Evolutionary conservation across 306 rosid species (phyloP), one percentile per base, ranked within the genome.

Genomic region (Castanea mollissima): DNA sequence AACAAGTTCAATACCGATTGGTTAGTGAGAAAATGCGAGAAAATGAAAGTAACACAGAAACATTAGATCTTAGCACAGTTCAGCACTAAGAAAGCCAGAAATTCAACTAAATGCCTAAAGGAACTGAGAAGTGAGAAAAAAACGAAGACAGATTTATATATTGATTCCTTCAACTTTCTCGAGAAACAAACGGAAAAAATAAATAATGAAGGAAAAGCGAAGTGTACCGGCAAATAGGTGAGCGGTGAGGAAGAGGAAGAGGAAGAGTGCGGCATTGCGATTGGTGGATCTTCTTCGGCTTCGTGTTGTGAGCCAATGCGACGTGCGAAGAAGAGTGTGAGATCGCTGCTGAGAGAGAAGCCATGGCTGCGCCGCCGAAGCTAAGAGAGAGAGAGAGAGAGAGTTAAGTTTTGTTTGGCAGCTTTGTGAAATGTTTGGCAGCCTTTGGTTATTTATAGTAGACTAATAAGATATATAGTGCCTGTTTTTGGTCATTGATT

Each of bases 231-330:
- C 81, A 79, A 12, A 76, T 55, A 54, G 75, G 82, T 27, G 78
- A 69, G 11, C 67, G 79, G 65, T 38, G 86, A 6, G 78, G 72
- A 41, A 49, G 49, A 25, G 52, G 72, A 54, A 79, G 60, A 13
- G 52, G 72, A 54, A 79, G 60, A 13, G 83, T 52, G 73, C 74
- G 80, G 86, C 86, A 85, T 76, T 83, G 91, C 51, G 87, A 82
- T 4, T 60, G 73, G 73, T 51, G 55, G 82, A 68, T 64, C 62
- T 60, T 72, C 68, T 8, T 62, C 2, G 79, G 58, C 60, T 62
- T 63, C 55, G 63, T 70, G 56, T 46, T 62, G 16, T 32, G 52
- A 23, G 69, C 65, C 1, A 51, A 59, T 34, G 78, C 34, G 76
- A 12, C 8, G 75, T 62, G 29, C 77, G 57, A 80, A 83, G 82